Percentiles rank a stretch among this genome's conserved stretches.
Evolutionary conservation across 2,329 filamentous ascomycete species (phyloP).

Genomic region (Cladophialophora bantiana): DNA sequence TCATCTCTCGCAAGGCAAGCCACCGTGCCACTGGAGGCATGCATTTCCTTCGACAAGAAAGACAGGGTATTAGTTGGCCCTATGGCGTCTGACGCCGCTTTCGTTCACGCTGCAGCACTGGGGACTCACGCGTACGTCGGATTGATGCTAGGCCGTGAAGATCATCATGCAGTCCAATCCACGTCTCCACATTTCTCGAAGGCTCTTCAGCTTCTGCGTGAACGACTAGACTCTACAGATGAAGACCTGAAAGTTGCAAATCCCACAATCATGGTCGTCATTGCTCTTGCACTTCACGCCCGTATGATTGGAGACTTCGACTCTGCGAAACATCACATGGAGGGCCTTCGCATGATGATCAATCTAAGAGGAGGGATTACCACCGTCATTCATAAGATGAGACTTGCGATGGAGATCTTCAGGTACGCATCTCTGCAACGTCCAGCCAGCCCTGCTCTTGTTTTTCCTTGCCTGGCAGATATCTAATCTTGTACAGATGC

Average conservation of each 20-base stretch:
- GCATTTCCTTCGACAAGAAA: constrained; percentile 43
- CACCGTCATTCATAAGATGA: constrained; percentile 44
- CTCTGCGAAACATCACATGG: constrained; percentile 46
- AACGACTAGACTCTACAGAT: constrained; percentile 39
- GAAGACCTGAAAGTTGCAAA: constrained; percentile 39
- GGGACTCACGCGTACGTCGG: constrained; percentile 46
- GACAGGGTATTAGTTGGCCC: constrained; percentile 43
- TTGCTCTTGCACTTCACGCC: constrained; percentile 46
- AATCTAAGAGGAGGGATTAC: constrained; percentile 48
- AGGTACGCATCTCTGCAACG: constrained; percentile 38
- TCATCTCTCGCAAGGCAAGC: constrained; percentile 45
- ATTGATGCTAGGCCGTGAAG: constrained; percentile 29
- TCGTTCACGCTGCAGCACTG: constrained; percentile 49
- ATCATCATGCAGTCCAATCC: constrained; percentile 4
- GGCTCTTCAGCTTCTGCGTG: constrained; percentile 44
- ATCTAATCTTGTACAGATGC: constrained; percentile 29
- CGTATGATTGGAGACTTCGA: constrained; percentile 42
- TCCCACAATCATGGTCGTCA: constrained; percentile 45
- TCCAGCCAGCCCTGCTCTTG: neutral
- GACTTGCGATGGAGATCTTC: constrained; percentile 48
- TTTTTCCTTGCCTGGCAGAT: neutral
- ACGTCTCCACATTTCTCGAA: constrained; percentile 42
- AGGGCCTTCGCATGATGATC: constrained; percentile 50
- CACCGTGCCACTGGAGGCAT: constrained; percentile 46
- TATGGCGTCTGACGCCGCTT: constrained; percentile 46